Evolutionary conservation across 768 basidiomycete species (phyloP), one percentile per base, ranked within the genome.

Genomic region (Termitomyces sp.): DNA sequence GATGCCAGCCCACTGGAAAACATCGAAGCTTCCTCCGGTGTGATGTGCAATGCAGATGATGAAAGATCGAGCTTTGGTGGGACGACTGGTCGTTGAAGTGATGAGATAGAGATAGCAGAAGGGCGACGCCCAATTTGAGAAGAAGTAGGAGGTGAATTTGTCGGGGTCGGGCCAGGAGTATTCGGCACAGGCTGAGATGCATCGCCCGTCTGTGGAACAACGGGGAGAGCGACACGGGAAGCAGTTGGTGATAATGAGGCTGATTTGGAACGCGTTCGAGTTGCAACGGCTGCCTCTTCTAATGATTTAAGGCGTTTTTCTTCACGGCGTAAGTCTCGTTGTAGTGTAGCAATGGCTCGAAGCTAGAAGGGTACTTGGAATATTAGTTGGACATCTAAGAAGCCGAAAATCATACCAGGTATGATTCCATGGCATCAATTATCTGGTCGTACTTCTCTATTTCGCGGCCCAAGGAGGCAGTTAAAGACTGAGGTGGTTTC

Each of bases 11-110:
- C 83, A 45, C 77, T 83, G 1, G 79, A 70, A 56, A 80, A 85
- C 53, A 82, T 64, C 5, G 79, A 71, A 6, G 75, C 77, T 61
- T 89, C 87, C 42, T 85, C 84, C 0, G 85, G 74, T n/a, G 80
- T 70, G 28, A 89, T 76, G 45, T 83, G 82, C 53, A 90, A 74
- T 11, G 83, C 73, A 12, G 83, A 70, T 1, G 86, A 76, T n/a
- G 90, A 88, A 5, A 93, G 75, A 63, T 93, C 90, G n/a, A 92
- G 81, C 62, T 90, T 91, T 51, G 80, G 80, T 19, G 87, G 87
- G 54, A 87, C 76, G 5, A 78, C 70, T 1, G 84, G 87, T 24
- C 90, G 80, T 43, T 88, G 85, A 11, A 93, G 79, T 5, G 89
- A 88, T 11, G 88, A 90, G 37, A 92, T 76, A 3, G 89, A 90